These are phyloP conservation scores for Aspergillus kassunensis DNA, from an alignment of 495 filamentous ascomycete species.

Conservation along the genomic window DNA sequence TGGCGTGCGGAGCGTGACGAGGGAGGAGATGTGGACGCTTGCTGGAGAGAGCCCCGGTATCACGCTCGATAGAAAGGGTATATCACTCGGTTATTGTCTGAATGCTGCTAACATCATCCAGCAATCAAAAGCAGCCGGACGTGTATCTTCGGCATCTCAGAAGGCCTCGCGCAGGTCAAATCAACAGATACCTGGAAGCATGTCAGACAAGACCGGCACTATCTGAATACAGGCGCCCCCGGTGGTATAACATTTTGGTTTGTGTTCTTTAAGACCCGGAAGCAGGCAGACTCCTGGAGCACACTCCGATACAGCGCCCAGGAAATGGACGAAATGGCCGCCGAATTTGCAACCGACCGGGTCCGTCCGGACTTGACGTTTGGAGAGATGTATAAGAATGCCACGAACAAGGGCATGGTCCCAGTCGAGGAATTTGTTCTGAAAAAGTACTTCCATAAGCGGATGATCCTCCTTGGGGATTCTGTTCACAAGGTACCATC, in stretches of 20 bases:
- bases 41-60: conserved; percentile 1
- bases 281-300: conserved; percentile 8
- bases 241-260: conserved; percentile 32
- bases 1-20: conserved; percentile 43
- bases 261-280: conserved; percentile 25
- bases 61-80: neutral
- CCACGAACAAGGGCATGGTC: conserved; percentile 17
- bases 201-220: conserved; percentile 16
- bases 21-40: conserved; percentile 36
- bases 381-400: conserved; percentile 31
- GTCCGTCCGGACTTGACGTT: conserved; percentile 27
- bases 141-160: conserved; percentile 38
- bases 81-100: no score
- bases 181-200: neutral
- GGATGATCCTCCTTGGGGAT: conserved; percentile 40
- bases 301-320: conserved; percentile 30
- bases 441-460: conserved; percentile 29
- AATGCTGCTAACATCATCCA: neutral
- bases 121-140: conserved; percentile 17
- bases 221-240: conserved; percentile 22
- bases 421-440: conserved; percentile 38
- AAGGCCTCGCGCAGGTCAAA: neutral
- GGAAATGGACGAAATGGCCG: conserved; percentile 20
- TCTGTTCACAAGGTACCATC: conserved; percentile 39
- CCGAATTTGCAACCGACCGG: conserved; percentile 17